These are phyloP conservation scores for Hebeloma cylindrosporum DNA, from an alignment of 768 basidiomycete genomes.

Conservation along the genomic window DNA sequence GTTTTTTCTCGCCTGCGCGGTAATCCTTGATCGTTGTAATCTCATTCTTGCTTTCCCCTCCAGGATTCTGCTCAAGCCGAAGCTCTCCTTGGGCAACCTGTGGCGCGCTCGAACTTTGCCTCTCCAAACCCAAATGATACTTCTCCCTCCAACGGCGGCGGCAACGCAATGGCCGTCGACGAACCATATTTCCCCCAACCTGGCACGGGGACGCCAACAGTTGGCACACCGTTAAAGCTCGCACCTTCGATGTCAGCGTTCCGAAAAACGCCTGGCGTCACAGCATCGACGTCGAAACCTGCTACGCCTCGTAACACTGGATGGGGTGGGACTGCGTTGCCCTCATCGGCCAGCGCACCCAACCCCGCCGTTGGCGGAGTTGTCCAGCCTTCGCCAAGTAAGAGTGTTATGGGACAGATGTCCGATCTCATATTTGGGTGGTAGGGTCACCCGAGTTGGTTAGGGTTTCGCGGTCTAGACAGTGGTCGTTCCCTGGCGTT, in stretches of 20 bases:
- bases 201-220: constrained; percentile 36
- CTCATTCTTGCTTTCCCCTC: not conserved
- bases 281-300: constrained; percentile 25
- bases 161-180: constrained; percentile 49
- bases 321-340: constrained; percentile 20
- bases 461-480: too few species aligned
- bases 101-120: constrained; percentile 18
- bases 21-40: constrained; percentile 8
- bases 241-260: constrained; percentile 76
- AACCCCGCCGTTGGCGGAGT: constrained; percentile 16
- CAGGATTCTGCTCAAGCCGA: constrained; percentile 67
- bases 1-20: constrained; percentile 29
- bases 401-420: constrained; percentile 69
- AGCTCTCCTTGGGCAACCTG: constrained; percentile 44
- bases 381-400: constrained; percentile 41
- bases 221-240: constrained; percentile 72
- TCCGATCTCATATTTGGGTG: constrained; percentile 83
- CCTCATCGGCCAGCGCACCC: constrained; percentile 19
- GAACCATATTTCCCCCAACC: constrained; percentile 30
- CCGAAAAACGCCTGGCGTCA: constrained; percentile 42
- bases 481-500: too few species aligned
- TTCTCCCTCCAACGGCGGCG: constrained; percentile 11
- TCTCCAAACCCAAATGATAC: constrained; percentile 20
- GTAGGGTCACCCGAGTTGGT: too few species aligned
- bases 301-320: constrained; percentile 29